Evolutionary conservation across 1,284 basidiomycete species (phyloP), one percentile per base, ranked within the genome.

Genomic region (Cutaneotrichosporon cutaneum): DNA sequence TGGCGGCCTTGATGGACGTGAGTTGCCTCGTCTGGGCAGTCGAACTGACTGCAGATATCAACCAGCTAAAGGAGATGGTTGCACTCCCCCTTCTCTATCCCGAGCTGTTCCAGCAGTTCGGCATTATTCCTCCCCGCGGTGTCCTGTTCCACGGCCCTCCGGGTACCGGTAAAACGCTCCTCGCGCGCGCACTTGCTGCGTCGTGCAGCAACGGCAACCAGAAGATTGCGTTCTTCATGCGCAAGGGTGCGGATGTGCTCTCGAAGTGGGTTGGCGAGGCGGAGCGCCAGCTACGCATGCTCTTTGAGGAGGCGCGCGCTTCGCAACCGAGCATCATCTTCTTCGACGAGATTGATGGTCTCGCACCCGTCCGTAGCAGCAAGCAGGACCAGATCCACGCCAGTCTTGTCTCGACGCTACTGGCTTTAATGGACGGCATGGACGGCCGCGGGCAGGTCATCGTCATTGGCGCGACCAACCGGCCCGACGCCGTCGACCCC

Each of bases 251-350:
- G 24, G 96, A 99, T 78, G 94, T 92, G 69, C 84, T 99, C 27
- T 96, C 93, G 8, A 99, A 99, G 81, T 99, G 96, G 96, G 95
- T 99, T 13, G 96, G 96, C 62, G 96, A 99, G 80, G 96, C 96
- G 2, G 96, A 99, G 75, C 87, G 96, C 4, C 96, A 99, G 77
- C 84, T 99, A 7, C 87, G 96, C 1, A 84, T 99, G 57, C 83
- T 99, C 10, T 99, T 99, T 76, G 95, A 99, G 69, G 96, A 99
- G 81, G 96, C 96, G 1, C 86, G 88, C 50, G 88, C 88, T 59
- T 89, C 87, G 57, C 95, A 99, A 74, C 96, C 96, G 0, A 91
- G 88, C 68, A 99, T 99, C 72, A 99, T 99, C 76, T 99, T 99
- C 82, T 98, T 99, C 89, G 96, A 99, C 75, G 96, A 99, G 81